Evolutionary conservation across 164 flowering plant genomes (phyloP).

Genomic region (Saururus chinensis): DNA sequence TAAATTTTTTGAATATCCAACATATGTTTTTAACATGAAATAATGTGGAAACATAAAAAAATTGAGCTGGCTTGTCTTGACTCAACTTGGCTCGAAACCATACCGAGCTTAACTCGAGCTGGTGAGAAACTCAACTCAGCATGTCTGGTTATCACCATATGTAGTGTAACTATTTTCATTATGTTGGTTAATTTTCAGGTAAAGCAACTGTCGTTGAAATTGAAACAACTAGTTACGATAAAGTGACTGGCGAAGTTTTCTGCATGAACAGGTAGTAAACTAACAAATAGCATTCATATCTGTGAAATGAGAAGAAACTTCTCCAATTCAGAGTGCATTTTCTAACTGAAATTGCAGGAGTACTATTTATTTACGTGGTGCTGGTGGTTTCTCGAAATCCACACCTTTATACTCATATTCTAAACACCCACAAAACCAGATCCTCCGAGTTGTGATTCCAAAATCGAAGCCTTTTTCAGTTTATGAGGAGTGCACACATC

Average conservation of each 20-base stretch:
- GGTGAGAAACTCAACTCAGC: no score
- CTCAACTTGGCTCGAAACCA: no score
- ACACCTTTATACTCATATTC: constrained; percentile 60
- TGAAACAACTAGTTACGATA: constrained; percentile 56
- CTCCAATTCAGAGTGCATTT: not conserved
- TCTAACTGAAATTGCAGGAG: constrained; percentile 26
- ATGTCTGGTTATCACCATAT: no score
- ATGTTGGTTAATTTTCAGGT: constrained; percentile 28
- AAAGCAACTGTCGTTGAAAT: constrained; percentile 79
- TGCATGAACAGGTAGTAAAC: constrained; percentile 75
- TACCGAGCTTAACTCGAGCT: no score
- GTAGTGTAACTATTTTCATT: no score
- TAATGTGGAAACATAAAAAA: no score
- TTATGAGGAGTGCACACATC: constrained; percentile 57
- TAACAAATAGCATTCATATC: not conserved
- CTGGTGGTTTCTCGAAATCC: constrained; percentile 91
- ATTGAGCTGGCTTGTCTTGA: no score
- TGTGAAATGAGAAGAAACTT: not conserved
- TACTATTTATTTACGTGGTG: constrained; percentile 64
- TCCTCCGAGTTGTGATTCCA: constrained; percentile 40
- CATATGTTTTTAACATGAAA: no score
- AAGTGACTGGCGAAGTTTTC: constrained; percentile 54
- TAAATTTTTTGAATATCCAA: no score
- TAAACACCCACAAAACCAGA: constrained; percentile 41
- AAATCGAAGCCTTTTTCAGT: constrained; percentile 49